These are phyloP conservation scores for Chamaenerion angustifolium DNA, from an alignment of 345 rosid genomes.

Conservation along the genomic window DNA sequence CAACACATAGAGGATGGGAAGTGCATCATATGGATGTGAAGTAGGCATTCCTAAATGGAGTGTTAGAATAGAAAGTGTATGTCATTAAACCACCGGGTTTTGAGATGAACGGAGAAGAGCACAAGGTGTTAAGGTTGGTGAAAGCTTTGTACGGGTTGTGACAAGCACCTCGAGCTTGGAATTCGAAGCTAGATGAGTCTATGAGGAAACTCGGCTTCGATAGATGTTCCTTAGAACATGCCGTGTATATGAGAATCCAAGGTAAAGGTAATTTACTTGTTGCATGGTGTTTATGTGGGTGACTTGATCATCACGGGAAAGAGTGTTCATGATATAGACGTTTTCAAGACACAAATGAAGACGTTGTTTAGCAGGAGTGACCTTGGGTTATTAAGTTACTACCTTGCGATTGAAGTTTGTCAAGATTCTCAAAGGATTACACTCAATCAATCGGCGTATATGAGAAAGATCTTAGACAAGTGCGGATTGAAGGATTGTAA, in stretches of 20 bases:
- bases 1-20: too few species aligned
- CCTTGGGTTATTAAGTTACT: too few species aligned
- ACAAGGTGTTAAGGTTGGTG: conserved; percentile 2
- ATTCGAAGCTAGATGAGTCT: neutral
- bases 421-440: too few species aligned
- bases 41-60: neutral
- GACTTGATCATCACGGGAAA: too few species aligned
- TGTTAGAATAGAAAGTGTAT: neutral
- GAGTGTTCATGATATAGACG: too few species aligned
- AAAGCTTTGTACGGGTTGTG: neutral
- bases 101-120: neutral
- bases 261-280: neutral
- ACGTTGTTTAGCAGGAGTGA: neutral
- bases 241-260: neutral
- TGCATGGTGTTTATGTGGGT: neutral
- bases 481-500: too few species aligned
- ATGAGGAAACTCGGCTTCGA: neutral
- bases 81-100: neutral
- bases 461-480: too few species aligned
- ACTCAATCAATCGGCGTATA: too few species aligned
- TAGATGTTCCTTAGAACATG: too few species aligned
- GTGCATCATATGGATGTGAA: too few species aligned
- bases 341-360: too few species aligned
- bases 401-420: neutral
- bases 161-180: neutral